Evolutionary conservation across 169 alveolate species (phyloP).

Genomic region (Plasmodium adleri): DNA sequence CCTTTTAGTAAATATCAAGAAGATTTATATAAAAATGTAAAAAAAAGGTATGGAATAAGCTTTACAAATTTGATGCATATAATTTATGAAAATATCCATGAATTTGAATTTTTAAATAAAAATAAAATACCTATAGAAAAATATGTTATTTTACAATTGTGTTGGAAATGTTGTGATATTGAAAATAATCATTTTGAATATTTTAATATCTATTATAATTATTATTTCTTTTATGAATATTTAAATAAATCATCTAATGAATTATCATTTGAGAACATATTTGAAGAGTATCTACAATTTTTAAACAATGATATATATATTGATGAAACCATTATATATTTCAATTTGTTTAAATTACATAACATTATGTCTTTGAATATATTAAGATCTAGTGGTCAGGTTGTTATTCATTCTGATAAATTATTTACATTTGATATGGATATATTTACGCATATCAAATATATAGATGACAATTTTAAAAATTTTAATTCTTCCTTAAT

Average conservation of each 20-base stretch:
- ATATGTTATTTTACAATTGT: slow-evolving; percentile 61
- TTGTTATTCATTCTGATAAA: slow-evolving; percentile 66
- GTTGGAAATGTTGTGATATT: slow-evolving; percentile 73
- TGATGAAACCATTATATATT: slow-evolving; percentile 23
- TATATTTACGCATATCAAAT: slow-evolving; percentile 39
- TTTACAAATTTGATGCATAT: slow-evolving; percentile 34
- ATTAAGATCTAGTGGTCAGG: slow-evolving; percentile 64
- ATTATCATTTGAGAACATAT: slow-evolving; percentile 44
- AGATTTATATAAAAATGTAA: slow-evolving; percentile 37
- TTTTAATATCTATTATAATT: slow-evolving; percentile 57
- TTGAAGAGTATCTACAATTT: slow-evolving; percentile 43
- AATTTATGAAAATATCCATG: slow-evolving; percentile 39
- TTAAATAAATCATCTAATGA: slow-evolving; percentile 34
- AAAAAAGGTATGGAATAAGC: slow-evolving; percentile 46
- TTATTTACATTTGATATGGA: slow-evolving; percentile 74
- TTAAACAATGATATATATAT: slow-evolving; percentile 34
- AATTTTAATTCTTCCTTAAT: slow-evolving; percentile 57
- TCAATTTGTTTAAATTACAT: slow-evolving; percentile 55
- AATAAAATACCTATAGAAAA: slow-evolving; percentile 52
- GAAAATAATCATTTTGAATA: slow-evolving; percentile 61
- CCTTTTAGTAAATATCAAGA: slow-evolving; percentile 27
- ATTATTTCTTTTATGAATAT: slow-evolving; percentile 66
- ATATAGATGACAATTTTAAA: slow-evolving; percentile 65
- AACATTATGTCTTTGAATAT: slow-evolving; percentile 54
- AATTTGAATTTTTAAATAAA: slow-evolving; percentile 40